A percentile compares a stretch with the other conserved stretches of the same genome.
Conservation (phyloP, 1,139 yeast species). For the Saccharomyces hybrid region DNA sequence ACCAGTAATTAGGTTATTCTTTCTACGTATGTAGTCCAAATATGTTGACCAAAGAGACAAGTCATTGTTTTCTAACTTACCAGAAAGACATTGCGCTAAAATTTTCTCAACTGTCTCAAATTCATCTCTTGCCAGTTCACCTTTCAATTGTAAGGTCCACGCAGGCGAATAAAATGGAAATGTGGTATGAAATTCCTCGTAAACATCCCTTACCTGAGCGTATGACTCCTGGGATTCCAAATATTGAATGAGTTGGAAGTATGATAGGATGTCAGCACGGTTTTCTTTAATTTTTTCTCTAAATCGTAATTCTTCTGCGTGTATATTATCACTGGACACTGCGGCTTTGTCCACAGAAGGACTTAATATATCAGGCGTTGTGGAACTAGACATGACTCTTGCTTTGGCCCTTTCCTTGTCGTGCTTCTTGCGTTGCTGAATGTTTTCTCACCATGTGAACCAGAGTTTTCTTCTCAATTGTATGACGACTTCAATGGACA, state of each 20-base stretch:
- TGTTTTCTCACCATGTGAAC: background rate
- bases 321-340: conserved; percentile 7
- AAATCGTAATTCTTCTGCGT: conserved; percentile 33
- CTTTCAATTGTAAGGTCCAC: conserved; percentile 69
- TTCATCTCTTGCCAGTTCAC: conserved; percentile 63
- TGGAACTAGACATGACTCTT: conserved; percentile 6
- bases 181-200: conserved; percentile 51
- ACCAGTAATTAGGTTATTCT: conserved; percentile 71
- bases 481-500: background rate
- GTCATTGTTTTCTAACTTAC: conserved; percentile 27
- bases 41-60: conserved; percentile 60
- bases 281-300: conserved; percentile 31
- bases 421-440: background rate
- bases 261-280: conserved; percentile 49
- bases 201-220: conserved; percentile 53
- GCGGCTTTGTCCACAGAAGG: background rate
- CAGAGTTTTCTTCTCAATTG: background rate
- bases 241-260: conserved; percentile 52
- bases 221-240: conserved; percentile 53
- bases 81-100: conserved; percentile 28
- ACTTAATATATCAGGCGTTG: background rate
- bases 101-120: conserved; percentile 43
- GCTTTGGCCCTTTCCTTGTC: background rate
- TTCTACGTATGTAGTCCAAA: conserved; percentile 69
- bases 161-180: conserved; percentile 60